Base-by-base conservation (phyloP, 495 filamentous ascomycete genomes). In the Acidomyces sp. region DNA sequence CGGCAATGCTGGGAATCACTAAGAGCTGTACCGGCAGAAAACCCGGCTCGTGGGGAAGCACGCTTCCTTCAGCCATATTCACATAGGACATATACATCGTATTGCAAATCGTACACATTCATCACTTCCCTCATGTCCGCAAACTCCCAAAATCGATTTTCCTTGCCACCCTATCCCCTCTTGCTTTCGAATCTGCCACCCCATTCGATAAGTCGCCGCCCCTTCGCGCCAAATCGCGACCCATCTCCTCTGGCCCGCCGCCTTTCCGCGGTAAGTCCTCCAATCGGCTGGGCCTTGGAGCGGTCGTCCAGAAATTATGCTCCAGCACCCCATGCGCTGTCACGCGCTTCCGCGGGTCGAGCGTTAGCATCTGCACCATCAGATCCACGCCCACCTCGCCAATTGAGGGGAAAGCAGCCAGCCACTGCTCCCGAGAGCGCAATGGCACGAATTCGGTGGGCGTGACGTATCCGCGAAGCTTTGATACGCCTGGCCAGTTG, bases 401-500 rank as follows among this genome's bases (percentile, higher is more conserved):
- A 12, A 82, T 72, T 3, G 80, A 79, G 12, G 77, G 75, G 49
- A 99, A 95, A 31, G 69, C 69, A 13, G 59, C 57, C 53, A 78
- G 61, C 58, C 78, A 93, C 43, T 79, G 72, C 7, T 83, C 77
- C 39, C 70, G 69, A 11, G 75, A 74, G 37, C 70, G 68, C 10
- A 85, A 54, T 10, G 85, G 82, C 19, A 68, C 55, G 19, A 66
- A 39, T 6, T 75, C 66, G 18, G 39, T 54, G 15, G 58, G 58
- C 38, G 75, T 74, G 15, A 58, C 49, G 54, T 85, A 97, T 39
- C 77, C 76, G n/a, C 76, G 75, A 16, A 99, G 63, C 48, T 71
- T 72, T 2, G 77, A 76, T 3, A 96, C 90, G 7, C 88, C 90
- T 0, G 90, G 86, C 92, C 92, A 99, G 54, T 85, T 87, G 4